Evolutionary conservation across 2,329 filamentous ascomycete genomes (phyloP), one percentile per base, ranked within the genome.

Genomic region (Stachybotrys chartarum): DNA sequence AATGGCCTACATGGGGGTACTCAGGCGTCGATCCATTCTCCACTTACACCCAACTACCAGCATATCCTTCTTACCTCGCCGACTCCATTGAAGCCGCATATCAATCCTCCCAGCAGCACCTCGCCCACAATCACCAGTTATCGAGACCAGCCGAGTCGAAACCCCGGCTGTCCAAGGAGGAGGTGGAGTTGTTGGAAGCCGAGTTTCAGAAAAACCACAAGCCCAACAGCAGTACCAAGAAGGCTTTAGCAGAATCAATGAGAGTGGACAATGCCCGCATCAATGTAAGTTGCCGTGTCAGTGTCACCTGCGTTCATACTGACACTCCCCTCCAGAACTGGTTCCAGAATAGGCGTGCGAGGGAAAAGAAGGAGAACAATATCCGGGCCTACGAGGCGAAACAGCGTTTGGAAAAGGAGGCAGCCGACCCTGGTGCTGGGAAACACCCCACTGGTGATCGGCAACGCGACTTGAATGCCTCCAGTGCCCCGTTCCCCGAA

Each of bases 331-430:
- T 24, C 4, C 53, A 86, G 83, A 87, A 87, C 65, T 87, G 84
- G 84, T 87, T 87, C 64, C 84, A 87, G 61, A 87, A 87, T 65
- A 75, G 84, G 57, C 77, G 84, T 53, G 83, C 84, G 54, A 81
- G 84, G 68, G 81, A 82, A 59, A 85, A 85, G 77, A 83, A 85
- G 65, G 81, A 85, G 66, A 80, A 77, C 63, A 84, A 83, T 52
- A 73, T 74, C 48, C 67, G 69, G 39, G 71, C 73, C 57, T 74
- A 74, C 54, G 71, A 72, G 44, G 72, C 71, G 42, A 69, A 64
- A 54, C 72, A 73, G 53, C 65, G 65, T 56, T 56, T 66, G 18
- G 70, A 74, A 55, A 72, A 72, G 58, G 66, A 70, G 17, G 64
- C 64, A 35, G 58, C 58, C 35, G 61, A 59, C 6, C 59, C 59